Conservation (phyloP, 2,329 filamentous ascomycete species). For the Byssothecium circinans region DNA sequence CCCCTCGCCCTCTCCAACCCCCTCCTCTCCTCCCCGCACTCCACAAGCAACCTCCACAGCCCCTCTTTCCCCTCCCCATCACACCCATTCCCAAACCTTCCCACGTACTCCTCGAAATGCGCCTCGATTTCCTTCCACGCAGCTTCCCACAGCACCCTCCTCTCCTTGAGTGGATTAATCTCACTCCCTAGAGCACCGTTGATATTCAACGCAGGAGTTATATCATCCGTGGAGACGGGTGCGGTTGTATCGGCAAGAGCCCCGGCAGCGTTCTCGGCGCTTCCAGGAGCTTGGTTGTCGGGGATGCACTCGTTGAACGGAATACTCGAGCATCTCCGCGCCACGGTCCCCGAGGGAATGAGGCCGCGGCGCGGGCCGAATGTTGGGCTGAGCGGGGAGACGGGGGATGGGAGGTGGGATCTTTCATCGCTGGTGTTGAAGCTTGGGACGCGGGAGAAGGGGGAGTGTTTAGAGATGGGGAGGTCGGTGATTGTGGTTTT, state of each 20-base stretch:
- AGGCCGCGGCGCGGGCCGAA: conserved; percentile 15
- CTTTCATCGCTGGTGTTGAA: background rate
- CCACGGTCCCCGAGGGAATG: conserved; percentile 11
- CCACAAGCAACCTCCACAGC: background rate
- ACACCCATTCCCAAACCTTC: conserved; percentile 3
- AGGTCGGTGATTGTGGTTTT: background rate
- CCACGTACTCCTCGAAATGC: conserved; percentile 13
- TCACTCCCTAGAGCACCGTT: background rate
- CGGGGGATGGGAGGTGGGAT: background rate
- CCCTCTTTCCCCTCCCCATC: background rate
- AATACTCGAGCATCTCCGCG: conserved; percentile 8
- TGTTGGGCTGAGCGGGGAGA: conserved; percentile 15
- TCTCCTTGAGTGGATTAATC: background rate
- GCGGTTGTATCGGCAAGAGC: too few relatives aligned
- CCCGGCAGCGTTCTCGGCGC: background rate
- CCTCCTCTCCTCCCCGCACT: too few relatives aligned
- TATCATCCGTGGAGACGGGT: background rate
- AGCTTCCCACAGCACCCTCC: conserved; percentile 15
- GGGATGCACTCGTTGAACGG: background rate
- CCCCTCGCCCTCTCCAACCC: too few relatives aligned
- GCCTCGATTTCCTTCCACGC: conserved; percentile 14
- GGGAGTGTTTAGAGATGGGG: background rate
- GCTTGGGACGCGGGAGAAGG: background rate
- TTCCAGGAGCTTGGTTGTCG: background rate
- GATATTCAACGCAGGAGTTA: background rate